Conservation (phyloP, 495 filamentous ascomycete genomes). For the Tuber indicum region DNA sequence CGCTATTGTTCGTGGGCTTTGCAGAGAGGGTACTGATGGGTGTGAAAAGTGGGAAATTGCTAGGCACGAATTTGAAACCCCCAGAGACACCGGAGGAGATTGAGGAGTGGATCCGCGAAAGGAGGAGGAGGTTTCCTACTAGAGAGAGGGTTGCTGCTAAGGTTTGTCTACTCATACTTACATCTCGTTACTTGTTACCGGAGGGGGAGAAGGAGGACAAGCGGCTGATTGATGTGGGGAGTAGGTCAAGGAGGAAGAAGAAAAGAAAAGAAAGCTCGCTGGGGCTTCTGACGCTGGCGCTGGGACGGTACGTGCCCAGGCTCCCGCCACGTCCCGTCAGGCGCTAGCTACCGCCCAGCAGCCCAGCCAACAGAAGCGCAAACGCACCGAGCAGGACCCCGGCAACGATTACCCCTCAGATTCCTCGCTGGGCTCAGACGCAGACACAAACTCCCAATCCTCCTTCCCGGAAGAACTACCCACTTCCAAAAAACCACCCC, state of each 20-base stretch:
- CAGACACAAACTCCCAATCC: constrained; percentile 7
- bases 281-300: neutral
- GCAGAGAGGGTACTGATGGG: neutral
- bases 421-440: neutral
- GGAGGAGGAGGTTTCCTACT: constrained; percentile 61
- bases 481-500: constrained; percentile 24
- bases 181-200: neutral
- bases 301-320: neutral
- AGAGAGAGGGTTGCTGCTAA: constrained; percentile 47
- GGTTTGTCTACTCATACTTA: neutral
- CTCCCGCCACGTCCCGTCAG: neutral
- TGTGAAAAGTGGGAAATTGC: constrained; percentile 29
- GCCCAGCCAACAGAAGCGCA: constrained; percentile 14
- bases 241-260: constrained; percentile 44
- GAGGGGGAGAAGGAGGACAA: neutral
- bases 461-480: constrained; percentile 7
- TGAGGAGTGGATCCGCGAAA: constrained; percentile 60
- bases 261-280: constrained; percentile 30
- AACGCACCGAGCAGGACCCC: constrained; percentile 7
- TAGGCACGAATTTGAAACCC: constrained; percentile 37
- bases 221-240: neutral
- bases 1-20: neutral
- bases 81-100: constrained; percentile 48
- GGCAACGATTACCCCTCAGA: constrained; percentile 13
- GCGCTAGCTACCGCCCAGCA: neutral